A percentile compares a stretch with the other conserved stretches of the same genome.
These are phyloP conservation scores for Fomitopsis betulina DNA, from an alignment of 1,284 basidiomycete genomes.

Conservation along the genomic window DNA sequence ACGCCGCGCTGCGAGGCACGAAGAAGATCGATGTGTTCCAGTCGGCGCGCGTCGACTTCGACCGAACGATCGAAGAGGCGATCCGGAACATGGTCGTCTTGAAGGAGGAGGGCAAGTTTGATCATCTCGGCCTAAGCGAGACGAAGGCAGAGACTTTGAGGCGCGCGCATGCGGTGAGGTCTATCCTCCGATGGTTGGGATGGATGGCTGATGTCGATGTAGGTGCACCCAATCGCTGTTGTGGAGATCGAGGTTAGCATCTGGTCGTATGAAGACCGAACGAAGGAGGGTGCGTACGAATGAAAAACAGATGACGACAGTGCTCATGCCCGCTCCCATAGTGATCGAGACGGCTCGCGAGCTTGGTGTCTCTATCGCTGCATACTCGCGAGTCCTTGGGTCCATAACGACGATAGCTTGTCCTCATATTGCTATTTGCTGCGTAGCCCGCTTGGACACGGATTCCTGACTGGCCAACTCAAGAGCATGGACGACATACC, in stretches of 20 bases:
- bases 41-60: slow-evolving; percentile 30
- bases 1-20: slow-evolving; percentile 34
- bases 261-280: slow-evolving; percentile 43
- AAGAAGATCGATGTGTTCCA: slow-evolving; percentile 44
- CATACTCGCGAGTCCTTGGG: slow-evolving; percentile 37
- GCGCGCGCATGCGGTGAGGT: slow-evolving; percentile 30
- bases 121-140: slow-evolving; percentile 46
- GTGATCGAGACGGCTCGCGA: slow-evolving; percentile 1
- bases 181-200: too few species aligned
- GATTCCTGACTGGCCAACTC: slow-evolving; percentile 45
- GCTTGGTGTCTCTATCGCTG: slow-evolving; percentile 37
- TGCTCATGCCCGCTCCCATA: not conserved
- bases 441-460: slow-evolving; percentile 29
- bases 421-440: too few species aligned
- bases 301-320: not conserved
- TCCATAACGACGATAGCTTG: not conserved
- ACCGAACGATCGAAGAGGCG: slow-evolving; percentile 28
- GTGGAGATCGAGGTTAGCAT: slow-evolving; percentile 53
- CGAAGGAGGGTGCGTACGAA: slow-evolving; percentile 24
- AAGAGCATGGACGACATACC: slow-evolving; percentile 41
- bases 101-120: slow-evolving; percentile 30
- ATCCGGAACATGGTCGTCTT: slow-evolving; percentile 15
- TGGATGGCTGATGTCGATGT: not conserved
- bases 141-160: slow-evolving; percentile 42
- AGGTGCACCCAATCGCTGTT: slow-evolving; percentile 40